Evolutionary conservation across 2,329 filamentous ascomycete species (phyloP).

Genomic region (Didymella pinodella): DNA sequence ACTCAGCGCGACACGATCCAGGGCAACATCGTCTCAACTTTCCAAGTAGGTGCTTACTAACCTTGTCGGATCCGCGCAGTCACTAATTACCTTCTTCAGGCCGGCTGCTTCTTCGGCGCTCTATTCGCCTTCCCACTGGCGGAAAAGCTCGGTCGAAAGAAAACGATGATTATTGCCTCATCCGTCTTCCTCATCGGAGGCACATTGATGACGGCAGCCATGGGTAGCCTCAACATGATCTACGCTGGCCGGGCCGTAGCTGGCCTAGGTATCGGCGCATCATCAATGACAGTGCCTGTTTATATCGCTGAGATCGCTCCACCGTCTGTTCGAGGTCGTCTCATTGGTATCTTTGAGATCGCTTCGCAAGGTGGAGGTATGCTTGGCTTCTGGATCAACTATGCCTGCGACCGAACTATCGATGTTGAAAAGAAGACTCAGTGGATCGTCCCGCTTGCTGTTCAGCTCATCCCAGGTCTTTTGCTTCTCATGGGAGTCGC

Average conservation of each 20-base stretch:
- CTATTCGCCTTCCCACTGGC: conserved; percentile 56
- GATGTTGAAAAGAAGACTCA: conserved; percentile 58
- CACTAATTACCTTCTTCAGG: conserved; percentile 11
- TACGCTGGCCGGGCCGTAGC: conserved; percentile 49
- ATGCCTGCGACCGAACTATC: conserved; percentile 53
- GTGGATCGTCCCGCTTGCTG: conserved; percentile 69
- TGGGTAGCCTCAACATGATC: conserved; percentile 48
- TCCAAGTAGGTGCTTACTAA: conserved; percentile 34
- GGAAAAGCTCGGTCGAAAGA: conserved; percentile 59
- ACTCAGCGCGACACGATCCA: conserved; percentile 48
- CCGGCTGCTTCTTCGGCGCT: conserved; percentile 52
- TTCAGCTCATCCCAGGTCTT: conserved; percentile 54
- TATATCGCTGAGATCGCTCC: conserved; percentile 58
- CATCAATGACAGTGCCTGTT: conserved; percentile 49
- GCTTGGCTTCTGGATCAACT: conserved; percentile 56
- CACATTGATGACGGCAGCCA: conserved; percentile 51
- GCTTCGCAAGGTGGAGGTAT: conserved; percentile 69
- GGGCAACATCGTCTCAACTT: conserved; percentile 52
- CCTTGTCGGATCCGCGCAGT: not conserved
- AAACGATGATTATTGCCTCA: conserved; percentile 57
- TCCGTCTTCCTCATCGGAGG: conserved; percentile 55
- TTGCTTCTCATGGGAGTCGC: conserved; percentile 48
- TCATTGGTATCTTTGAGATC: conserved; percentile 73
- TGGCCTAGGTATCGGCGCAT: conserved; percentile 51
- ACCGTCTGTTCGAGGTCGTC: conserved; percentile 68